Percentiles rank a stretch among this genome's conserved stretches.
Conservation (phyloP, 2,329 filamentous ascomycete genomes). For the Colletotrichum tabaci region DNA sequence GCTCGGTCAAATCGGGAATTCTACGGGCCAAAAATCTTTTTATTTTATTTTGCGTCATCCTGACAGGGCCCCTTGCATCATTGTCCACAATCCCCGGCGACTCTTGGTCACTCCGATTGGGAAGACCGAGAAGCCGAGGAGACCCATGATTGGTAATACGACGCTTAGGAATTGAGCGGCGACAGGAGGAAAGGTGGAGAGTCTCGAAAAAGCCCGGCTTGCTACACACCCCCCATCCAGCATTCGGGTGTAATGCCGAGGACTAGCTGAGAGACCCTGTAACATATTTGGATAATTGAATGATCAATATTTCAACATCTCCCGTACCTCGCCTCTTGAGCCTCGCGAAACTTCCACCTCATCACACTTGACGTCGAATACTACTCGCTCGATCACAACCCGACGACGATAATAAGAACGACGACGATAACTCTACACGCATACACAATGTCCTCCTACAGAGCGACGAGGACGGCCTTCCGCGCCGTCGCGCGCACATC, state of each 20-base stretch:
- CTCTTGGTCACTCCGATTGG: not conserved
- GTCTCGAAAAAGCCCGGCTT: constrained; percentile 24
- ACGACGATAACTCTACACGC: not conserved
- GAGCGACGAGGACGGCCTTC: constrained; percentile 37
- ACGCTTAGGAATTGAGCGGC: constrained; percentile 36
- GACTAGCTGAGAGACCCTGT: constrained; percentile 10
- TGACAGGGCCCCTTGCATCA: not conserved
- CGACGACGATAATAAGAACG: not conserved
- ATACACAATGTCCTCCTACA: constrained; percentile 39
- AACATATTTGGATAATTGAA: constrained; percentile 22
- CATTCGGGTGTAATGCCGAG: constrained; percentile 24
- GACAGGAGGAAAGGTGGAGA: constrained; percentile 22
- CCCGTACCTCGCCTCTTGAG: not conserved
- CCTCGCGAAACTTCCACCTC: no score
- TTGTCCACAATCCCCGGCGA: not conserved
- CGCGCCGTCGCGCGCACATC: constrained; percentile 37
- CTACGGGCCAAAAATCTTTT: constrained; percentile 3
- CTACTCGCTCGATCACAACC: not conserved
- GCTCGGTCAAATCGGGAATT: constrained; percentile 21
- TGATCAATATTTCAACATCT: constrained; percentile 10
- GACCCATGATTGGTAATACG: constrained; percentile 41
- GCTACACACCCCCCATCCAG: constrained; percentile 5
- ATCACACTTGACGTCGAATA: not conserved
- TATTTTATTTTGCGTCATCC: constrained; percentile 28
- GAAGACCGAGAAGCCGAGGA: not conserved